Percentiles rank a stretch among this genome's conserved stretches.
These are phyloP conservation scores for Leccinum sublutescens DNA, from an alignment of 768 basidiomycete species.

Conservation along the genomic window DNA sequence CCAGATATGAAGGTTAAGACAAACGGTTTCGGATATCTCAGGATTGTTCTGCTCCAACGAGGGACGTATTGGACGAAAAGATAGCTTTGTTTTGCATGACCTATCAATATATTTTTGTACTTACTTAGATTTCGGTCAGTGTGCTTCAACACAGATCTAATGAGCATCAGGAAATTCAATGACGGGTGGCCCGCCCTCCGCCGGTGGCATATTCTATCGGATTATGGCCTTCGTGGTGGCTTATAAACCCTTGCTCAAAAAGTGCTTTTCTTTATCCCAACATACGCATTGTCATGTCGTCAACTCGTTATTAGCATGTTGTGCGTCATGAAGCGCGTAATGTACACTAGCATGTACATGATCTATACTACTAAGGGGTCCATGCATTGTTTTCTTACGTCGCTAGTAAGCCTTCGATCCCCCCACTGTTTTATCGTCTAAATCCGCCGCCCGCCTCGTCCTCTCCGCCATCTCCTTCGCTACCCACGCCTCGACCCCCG, in stretches of 20 bases:
- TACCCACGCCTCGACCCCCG: slow-evolving; percentile 46
- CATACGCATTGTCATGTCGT: no score
- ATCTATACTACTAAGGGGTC: not conserved
- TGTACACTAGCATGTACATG: not conserved
- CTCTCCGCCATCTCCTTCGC: slow-evolving; percentile 37
- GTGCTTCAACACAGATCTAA: no score
- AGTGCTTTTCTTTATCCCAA: not conserved
- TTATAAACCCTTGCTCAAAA: no score
- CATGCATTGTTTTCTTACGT: not conserved
- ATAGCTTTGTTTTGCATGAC: no score
- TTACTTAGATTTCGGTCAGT: no score
- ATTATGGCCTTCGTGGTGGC: no score
- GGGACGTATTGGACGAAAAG: no score
- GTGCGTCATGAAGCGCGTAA: not conserved
- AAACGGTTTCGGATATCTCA: no score
- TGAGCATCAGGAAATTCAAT: not conserved
- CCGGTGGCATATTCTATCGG: not conserved
- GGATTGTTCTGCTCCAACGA: no score
- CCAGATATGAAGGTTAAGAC: no score
- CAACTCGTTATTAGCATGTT: not conserved
- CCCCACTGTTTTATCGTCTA: not conserved
- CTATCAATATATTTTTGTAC: no score
- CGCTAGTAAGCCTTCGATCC: not conserved
- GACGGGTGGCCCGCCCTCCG: no score
- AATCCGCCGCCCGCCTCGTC: not conserved